Evolutionary conservation across 2,329 filamentous ascomycete species (phyloP), one percentile per base, ranked within the genome.

Genomic region (Xylariaceae sp.): DNA sequence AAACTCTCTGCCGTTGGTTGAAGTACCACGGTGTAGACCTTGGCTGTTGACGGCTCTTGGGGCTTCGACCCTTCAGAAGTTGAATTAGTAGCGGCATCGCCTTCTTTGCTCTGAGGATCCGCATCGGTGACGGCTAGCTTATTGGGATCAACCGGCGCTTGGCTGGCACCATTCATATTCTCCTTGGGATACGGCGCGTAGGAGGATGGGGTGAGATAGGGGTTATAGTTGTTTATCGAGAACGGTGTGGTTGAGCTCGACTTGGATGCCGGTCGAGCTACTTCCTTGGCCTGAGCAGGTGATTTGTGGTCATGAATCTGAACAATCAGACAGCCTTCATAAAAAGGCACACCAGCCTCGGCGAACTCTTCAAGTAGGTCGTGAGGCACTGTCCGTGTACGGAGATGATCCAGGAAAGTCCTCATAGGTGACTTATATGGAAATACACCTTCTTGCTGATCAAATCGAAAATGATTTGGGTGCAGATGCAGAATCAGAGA

Each of bases 311-410:
- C 90, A 69, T 96, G 84, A n/a, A 97, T 79, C 73, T 96, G 88
- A 42, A 99, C 92, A 66, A 99, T 97, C 59, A 99, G 82, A 70
- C 93, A 96, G 37, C 89, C 92, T 73, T 97, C 92, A 72, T 97
- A 99, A 71, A 96, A 97, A 8, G 82, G 81, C 11, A 96, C 88
- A 17, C 86, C 85, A 15, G 80, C 80, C 52, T 85, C 81, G 34
- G 86, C 81, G 57, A 99, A 84, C 66, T 93, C 88, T 52, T 88
- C 85, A 9, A 97, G 77, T 71, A 97, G 85, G 67, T 97, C 92
- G 74, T 97, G 92, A 0, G 94, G 94, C 42, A 99, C 80, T 0
- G 90, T 96, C 58, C 88, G 84, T 48, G 78, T 79, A 65, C 82
- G 82, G 51, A 97, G 74, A 73, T 96, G 92, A 66, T 95, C 86